These are phyloP conservation scores for Nemania bipapillata DNA, from an alignment of 2,329 filamentous ascomycete species.

Conservation along the genomic window DNA sequence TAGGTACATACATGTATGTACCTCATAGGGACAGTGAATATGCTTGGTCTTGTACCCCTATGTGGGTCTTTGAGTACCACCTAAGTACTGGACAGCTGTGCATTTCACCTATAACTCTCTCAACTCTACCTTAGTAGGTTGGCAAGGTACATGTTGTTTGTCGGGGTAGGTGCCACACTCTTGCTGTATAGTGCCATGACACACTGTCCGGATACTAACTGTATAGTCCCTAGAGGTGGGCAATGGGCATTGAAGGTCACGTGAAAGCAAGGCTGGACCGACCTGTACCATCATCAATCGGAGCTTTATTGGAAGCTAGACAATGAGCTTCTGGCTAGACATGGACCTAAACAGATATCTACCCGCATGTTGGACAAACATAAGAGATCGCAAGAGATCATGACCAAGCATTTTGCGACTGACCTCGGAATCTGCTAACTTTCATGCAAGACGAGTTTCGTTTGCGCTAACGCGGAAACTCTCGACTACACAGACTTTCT, in stretches of 20 bases:
- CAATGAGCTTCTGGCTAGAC: conserved; percentile 19
- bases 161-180: too few relatives aligned
- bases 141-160: neutral
- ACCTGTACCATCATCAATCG: conserved; percentile 8
- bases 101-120: too few relatives aligned
- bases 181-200: neutral
- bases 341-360: neutral
- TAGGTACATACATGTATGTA: too few relatives aligned
- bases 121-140: too few relatives aligned
- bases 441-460: neutral
- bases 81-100: too few relatives aligned
- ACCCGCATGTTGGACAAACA: neutral
- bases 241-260: conserved; percentile 16
- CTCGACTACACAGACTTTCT: too few relatives aligned
- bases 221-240: too few relatives aligned
- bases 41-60: too few relatives aligned
- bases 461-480: neutral
- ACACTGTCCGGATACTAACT: neutral
- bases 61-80: too few relatives aligned
- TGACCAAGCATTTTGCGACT: conserved; percentile 16
- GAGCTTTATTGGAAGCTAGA: conserved; percentile 27
- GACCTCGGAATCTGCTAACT: conserved; percentile 7
- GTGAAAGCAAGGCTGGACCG: conserved; percentile 36
- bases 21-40: too few relatives aligned
- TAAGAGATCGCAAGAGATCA: conserved; percentile 12